Conservation (phyloP, 805 yeast genomes). For the Nakazawaea holstii region DNA sequence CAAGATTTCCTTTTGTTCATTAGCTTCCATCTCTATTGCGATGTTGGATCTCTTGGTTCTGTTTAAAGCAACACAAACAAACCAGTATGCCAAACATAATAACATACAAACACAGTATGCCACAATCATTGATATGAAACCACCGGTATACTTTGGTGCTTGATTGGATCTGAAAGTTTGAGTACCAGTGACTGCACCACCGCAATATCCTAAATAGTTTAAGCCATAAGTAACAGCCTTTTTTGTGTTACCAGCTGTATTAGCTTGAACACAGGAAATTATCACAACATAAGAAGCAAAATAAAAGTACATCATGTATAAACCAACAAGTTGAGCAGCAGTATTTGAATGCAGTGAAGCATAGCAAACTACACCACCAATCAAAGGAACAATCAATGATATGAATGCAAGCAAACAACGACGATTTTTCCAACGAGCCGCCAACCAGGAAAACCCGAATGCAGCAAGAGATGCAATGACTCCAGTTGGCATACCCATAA, state of each 20-base stretch:
- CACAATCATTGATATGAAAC: constrained; percentile 38
- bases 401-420: constrained; percentile 21
- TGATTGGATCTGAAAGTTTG: constrained; percentile 38
- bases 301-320: constrained; percentile 28
- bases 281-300: constrained; percentile 27
- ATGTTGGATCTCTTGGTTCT: constrained; percentile 16
- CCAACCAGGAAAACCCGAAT: constrained; percentile 26
- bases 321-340: constrained; percentile 23
- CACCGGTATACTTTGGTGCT: constrained; percentile 37
- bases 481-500: constrained; percentile 28
- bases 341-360: constrained; percentile 18
- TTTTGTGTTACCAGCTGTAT: constrained; percentile 43
- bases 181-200: constrained; percentile 42
- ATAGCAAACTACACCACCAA: constrained; percentile 23
- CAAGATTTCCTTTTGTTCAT: constrained; percentile 7
- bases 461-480: constrained; percentile 29
- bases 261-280: constrained; percentile 30
- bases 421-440: constrained; percentile 24
- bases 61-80: constrained; percentile 28
- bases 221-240: constrained; percentile 31
- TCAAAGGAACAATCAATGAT: constrained; percentile 22
- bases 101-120: constrained; percentile 35
- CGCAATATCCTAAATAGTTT: constrained; percentile 28
- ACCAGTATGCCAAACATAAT: constrained; percentile 28
- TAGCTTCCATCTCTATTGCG: constrained; percentile 12